Evolutionary conservation across 2,329 filamentous ascomycete genomes (phyloP), one percentile per base, ranked within the genome.

Genomic region (Curvularia sp.): DNA sequence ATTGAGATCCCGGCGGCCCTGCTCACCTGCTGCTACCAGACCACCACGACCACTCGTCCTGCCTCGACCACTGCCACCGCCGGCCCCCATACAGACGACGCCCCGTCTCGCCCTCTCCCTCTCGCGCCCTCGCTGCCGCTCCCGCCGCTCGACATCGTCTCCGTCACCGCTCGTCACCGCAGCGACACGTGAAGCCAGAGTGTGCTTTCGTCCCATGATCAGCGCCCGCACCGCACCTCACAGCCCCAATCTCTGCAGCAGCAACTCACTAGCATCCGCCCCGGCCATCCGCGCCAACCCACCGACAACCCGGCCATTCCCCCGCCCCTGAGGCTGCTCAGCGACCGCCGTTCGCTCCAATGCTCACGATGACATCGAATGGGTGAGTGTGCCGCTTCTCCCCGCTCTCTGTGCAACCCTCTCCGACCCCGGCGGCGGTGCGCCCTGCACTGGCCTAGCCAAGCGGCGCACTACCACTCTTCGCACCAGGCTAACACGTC

Each of bases 281-380:
- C 39, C 31, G 7, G 33, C 33, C 22, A n/a, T 24, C 41, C n/a
- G 13, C 9, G 4, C 18, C 35, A 43, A 22, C 4, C 39, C 26
- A 30, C 26, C 35, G 6, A 20, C 10, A 24, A 20, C 15, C 31
- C 9, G 4, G 6, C 31, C 13, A 22, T 18, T 26, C 10, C 18
- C 13, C 26, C 46, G 46, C 46, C 46, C 39, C 39, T 50, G 49
- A 42, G 43, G 43, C 55, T 52, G 35, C 35, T 10, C 46, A 49
- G 44, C 20, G 68, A 65, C 52, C 65, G 66, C 60, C 58, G 58
- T 57, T 69, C 63, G 73, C 64, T 66, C 74, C 73, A 75, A 79
- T 79, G 77, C 72, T 77, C 69, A 78, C 77, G 69, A 79, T 79
- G 77, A 73, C 77, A 67, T 75, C 76, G 67, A 78, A 77, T 74